Evolutionary conservation across 352 stramenopile species (phyloP), one percentile per base, ranked within the genome.

Genomic region (Phytophthora rubi): DNA sequence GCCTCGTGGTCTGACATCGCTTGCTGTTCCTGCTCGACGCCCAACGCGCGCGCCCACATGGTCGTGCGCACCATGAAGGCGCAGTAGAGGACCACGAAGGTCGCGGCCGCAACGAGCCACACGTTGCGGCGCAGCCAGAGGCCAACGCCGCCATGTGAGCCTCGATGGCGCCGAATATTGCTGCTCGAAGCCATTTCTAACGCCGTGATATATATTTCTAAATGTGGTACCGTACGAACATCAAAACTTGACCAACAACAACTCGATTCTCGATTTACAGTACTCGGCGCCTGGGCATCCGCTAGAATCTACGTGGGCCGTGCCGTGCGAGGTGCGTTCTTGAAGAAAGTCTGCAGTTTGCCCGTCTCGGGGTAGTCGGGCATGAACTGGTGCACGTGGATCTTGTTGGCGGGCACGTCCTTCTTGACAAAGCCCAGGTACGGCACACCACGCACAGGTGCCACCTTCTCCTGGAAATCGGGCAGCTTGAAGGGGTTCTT

Each of bases 401-500:
- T 60, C 33, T 81, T 81, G 62, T 83, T 82, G 28, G 75, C 76
- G 21, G 62, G 59, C n/a, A 75, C 35, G 65, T 92, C 76, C 69
- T 88, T 88, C 52, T 71, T 80, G 10, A 92, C 70, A 58, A 86
- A 87, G 8, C 73, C 84, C n/a, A 93, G 70, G 63, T 77, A 93
- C 2, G 86, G 86, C 30, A 93, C 83, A 33, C 81, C 81, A 15
- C 81, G 77, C 56, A 93, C 64, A 12, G 73, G 75, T 6, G 75
- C 76, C 64, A 92, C 81, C 33, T 78, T 86, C 28, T 90, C 70
- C 52, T 85, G 81, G 47, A 93, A 93, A 18, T 81, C 77, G 18
- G 75, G 70, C 42, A 69, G 64, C 70, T 91, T 91, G 71, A 93
- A 93, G 30, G 83, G 80, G 65, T 93, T 91, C n/a, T 79, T 80